Conservation (phyloP, 2,329 filamentous ascomycete species). For the Tolypocladium ophioglossoides region DNA sequence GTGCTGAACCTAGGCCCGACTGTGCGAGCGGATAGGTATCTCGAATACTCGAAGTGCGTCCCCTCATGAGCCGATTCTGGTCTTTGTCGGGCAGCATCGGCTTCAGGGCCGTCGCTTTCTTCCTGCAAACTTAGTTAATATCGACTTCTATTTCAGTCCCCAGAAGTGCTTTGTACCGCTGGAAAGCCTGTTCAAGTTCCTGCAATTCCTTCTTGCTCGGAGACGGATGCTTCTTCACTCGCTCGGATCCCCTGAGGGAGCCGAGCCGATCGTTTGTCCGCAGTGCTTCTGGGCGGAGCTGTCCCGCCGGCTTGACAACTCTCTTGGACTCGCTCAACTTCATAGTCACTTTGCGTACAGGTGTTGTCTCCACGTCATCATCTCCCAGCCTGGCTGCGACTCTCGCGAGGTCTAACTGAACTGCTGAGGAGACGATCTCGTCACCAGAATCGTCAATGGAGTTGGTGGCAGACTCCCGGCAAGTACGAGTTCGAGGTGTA, state of each 20-base stretch:
- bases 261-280: background rate
- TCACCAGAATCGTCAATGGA: conserved; percentile 1
- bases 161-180: conserved; percentile 16
- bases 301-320: background rate
- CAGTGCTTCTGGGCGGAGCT: background rate
- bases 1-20: background rate
- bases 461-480: conserved; percentile 6
- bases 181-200: conserved; percentile 24
- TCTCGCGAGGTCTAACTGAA: conserved; percentile 6
- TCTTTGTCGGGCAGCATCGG: conserved; percentile 13
- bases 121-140: conserved; percentile 19
- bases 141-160: conserved; percentile 10
- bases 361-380: background rate
- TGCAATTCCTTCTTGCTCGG: conserved; percentile 30
- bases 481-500: conserved; percentile 21
- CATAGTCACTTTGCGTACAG: conserved; percentile 2
- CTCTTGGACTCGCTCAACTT: background rate
- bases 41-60: conserved; percentile 1
- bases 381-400: conserved; percentile 4
- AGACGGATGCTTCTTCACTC: conserved; percentile 33
- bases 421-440: background rate
- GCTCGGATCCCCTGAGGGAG: conserved; percentile 3
- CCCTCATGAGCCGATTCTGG: conserved; percentile 15
- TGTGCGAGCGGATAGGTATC: background rate
- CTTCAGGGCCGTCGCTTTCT: conserved; percentile 6